Percentiles rank a stretch among this genome's conserved stretches.
Conservation (phyloP, 306 rosid genomes). For the Malus sieversii region DNA sequence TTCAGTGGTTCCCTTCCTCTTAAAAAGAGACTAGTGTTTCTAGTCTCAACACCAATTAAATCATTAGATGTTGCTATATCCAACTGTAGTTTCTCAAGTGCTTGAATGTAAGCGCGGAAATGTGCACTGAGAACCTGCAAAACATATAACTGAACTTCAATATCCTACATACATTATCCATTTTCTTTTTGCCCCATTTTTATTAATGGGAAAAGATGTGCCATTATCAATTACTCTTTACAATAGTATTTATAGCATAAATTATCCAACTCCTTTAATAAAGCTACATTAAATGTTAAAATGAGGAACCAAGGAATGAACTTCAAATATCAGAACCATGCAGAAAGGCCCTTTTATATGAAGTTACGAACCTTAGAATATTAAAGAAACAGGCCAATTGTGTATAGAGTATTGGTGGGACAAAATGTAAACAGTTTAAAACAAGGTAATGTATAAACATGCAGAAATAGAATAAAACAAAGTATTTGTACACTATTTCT, state of each 20-base stretch:
- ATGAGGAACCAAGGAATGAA: background rate
- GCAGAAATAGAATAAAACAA: background rate
- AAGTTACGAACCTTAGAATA: background rate
- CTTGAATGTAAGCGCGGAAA: slow-evolving; percentile 92
- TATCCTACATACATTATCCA: background rate
- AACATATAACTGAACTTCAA: slow-evolving; percentile 14
- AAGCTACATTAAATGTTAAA: background rate
- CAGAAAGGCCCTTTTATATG: too few species aligned
- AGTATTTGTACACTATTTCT: background rate
- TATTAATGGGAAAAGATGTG: background rate
- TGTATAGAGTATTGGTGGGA: background rate
- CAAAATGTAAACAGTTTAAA: background rate
- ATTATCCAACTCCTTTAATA: background rate
- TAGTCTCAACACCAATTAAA: slow-evolving; percentile 94
- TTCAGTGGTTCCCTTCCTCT: slow-evolving; percentile 89
- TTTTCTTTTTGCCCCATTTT: background rate
- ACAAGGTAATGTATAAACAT: background rate
- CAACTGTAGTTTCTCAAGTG: slow-evolving; percentile 84
- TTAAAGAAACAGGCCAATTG: background rate
- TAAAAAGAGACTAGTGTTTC: slow-evolving; percentile 67
- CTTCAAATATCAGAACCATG: background rate
- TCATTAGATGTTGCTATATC: slow-evolving; percentile 94
- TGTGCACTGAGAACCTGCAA: slow-evolving; percentile 96
- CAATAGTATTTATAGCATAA: background rate
- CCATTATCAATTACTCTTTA: background rate